Conservation (phyloP, 192 early-diverging fungal genomes). For the Gryganskiella cystojenkinii region DNA sequence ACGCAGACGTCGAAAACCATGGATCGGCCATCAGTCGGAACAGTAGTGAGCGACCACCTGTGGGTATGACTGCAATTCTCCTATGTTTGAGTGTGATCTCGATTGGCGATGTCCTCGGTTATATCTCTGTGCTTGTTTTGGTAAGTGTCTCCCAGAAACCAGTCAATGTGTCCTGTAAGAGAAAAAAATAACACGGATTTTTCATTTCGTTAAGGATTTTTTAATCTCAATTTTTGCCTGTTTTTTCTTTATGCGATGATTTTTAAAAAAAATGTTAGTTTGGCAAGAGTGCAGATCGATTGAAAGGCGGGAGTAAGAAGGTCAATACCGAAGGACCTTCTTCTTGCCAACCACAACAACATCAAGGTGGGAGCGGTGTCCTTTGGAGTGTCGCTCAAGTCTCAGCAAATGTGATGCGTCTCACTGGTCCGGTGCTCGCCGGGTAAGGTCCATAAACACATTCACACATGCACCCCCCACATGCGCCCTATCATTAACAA, state of each 20-base stretch:
- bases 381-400: constrained; percentile 34
- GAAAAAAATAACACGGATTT: no score
- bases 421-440: constrained; percentile 32
- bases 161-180: no score
- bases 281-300: constrained; percentile 31
- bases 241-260: not conserved
- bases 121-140: constrained; percentile 36
- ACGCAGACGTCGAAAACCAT: not conserved
- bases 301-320: not conserved
- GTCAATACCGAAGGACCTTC: not conserved
- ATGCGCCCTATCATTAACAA: not conserved
- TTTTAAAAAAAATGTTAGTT: constrained; percentile 15
- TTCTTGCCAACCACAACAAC: not conserved
- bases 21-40: not conserved
- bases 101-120: constrained; percentile 35
- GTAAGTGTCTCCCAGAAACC: no score
- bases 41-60: not conserved
- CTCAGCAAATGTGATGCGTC: constrained; percentile 32
- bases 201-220: no score
- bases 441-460: constrained; percentile 7
- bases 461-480: no score
- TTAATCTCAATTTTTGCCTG: not conserved
- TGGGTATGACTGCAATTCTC: constrained; percentile 17
- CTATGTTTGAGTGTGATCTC: constrained; percentile 33
- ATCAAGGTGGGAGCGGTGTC: constrained; percentile 22